Base-by-base conservation (phyloP, 306 rosid genomes). In the Lathyrus sativus region DNA sequence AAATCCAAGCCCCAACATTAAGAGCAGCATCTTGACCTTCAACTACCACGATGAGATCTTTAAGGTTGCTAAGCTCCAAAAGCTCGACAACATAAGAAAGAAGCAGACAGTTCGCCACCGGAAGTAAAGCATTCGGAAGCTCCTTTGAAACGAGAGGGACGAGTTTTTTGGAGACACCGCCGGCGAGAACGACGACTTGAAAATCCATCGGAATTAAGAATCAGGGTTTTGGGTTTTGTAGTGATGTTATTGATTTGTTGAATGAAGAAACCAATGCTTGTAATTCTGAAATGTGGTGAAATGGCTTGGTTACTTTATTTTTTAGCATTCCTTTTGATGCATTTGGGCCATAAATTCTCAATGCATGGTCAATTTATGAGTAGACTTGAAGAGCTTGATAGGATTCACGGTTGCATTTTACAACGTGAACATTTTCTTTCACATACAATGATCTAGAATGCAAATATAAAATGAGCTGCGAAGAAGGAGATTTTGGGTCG, bases 181-280 rank as follows among this genome's bases (percentile, higher is more conserved):
- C 99, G 71, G 96, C 96, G 49, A 93, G 85, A 71, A 93, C 89
- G 33, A 93, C 97, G 69, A 93, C 99, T 68, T 93, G 97, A 65
- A 90, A 93, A 84, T 93, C 97, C 99, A 93, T 88, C 38, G 44
- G 10, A 37, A 43, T 28, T 28, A 65, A 4, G 18, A 28, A 29
- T n/a, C 60, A 73, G 68, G 73, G 56, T 44, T 74, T 43, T 68
- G 78, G 65, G 77, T 65, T n/a, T n/a, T n/a, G n/a, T n/a, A n/a
- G n/a, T n/a, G n/a, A n/a, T n/a, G n/a, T n/a, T n/a, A n/a, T n/a
- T 77, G n/a, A n/a, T n/a, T n/a, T n/a, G n/a, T n/a, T n/a, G n/a
- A n/a, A n/a, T n/a, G n/a, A n/a, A n/a, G n/a, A n/a, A n/a, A n/a
- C n/a, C n/a, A n/a, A n/a, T n/a, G n/a, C n/a, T n/a, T n/a, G n/a